These are phyloP conservation scores for Ophiostoma ips DNA, from an alignment of 2,329 filamentous ascomycete species.

Conservation along the genomic window DNA sequence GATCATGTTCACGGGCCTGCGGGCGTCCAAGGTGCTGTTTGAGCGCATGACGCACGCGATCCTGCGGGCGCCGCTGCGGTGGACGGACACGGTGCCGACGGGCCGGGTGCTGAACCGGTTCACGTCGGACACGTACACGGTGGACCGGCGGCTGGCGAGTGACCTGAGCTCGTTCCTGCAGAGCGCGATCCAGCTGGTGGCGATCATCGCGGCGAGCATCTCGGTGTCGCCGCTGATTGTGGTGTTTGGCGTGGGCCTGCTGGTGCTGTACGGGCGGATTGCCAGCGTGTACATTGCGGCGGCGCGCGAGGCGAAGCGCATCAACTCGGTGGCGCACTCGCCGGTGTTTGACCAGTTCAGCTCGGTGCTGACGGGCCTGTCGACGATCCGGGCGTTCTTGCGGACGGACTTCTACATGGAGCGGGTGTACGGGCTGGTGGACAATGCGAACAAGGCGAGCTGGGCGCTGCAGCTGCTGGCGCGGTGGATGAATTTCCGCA, in stretches of 20 bases:
- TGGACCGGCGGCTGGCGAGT: conserved; percentile 23
- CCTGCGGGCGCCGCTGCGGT: conserved; percentile 26
- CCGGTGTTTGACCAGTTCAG: conserved; percentile 30
- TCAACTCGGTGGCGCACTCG: conserved; percentile 27
- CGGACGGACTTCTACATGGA: conserved; percentile 24
- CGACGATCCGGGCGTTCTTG: conserved; percentile 28
- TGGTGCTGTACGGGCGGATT: conserved; percentile 22
- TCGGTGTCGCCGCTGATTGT: conserved; percentile 23
- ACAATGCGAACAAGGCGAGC: conserved; percentile 19
- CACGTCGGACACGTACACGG: conserved; percentile 24
- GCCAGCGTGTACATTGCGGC: conserved; percentile 24
- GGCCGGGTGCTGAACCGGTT: conserved; percentile 31
- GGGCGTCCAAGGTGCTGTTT: conserved; percentile 20
- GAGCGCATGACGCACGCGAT: conserved; percentile 23
- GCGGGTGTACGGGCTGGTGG: conserved; percentile 22
- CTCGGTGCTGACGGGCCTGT: conserved; percentile 26
- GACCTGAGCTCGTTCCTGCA: conserved; percentile 20
- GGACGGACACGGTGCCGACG: conserved; percentile 26
- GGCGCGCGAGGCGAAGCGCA: conserved; percentile 26
- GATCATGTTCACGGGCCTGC: conserved; percentile 20
- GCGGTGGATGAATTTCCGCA: conserved; percentile 25
- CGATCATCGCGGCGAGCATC: conserved; percentile 23
- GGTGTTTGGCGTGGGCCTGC: conserved; percentile 22
- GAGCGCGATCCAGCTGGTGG: conserved; percentile 19
- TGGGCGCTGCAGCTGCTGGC: conserved; percentile 21